Evolutionary conservation across 2,329 filamentous ascomycete genomes (phyloP).

Genomic region (Cadophora sp.): DNA sequence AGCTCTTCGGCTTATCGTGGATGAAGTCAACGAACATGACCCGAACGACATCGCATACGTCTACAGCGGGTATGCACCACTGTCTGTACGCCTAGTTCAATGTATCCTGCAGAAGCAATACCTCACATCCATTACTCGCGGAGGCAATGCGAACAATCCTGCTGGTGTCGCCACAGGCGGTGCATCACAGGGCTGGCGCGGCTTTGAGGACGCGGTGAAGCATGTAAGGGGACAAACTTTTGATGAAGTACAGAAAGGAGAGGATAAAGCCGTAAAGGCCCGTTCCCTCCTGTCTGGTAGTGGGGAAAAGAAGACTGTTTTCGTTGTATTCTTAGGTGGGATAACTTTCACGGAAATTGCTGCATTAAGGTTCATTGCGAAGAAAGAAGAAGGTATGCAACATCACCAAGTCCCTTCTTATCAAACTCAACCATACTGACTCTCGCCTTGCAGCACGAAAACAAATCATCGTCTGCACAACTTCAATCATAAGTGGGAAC

Average conservation of each 20-base stretch:
- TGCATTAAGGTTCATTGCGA: slow-evolving; percentile 87
- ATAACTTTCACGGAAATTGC: slow-evolving; percentile 97
- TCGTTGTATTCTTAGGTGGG: slow-evolving; percentile 97
- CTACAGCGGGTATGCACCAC: slow-evolving; percentile 94
- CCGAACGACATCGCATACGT: slow-evolving; percentile 97
- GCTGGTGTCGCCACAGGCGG: slow-evolving; percentile 54
- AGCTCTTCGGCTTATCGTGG: slow-evolving; percentile 85
- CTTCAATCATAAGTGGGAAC: slow-evolving; percentile 88
- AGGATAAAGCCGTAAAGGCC: slow-evolving; percentile 90
- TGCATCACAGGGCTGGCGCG: slow-evolving; percentile 82
- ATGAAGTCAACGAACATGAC: slow-evolving; percentile 94
- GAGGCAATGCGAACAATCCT: slow-evolving; percentile 58
- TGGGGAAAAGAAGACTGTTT: slow-evolving; percentile 80
- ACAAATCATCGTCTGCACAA: slow-evolving; percentile 91
- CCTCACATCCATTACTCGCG: slow-evolving; percentile 73
- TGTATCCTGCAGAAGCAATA: slow-evolving; percentile 92
- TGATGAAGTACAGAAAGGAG: slow-evolving; percentile 88
- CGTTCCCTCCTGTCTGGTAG: slow-evolving; percentile 80
- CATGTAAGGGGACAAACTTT: slow-evolving; percentile 89
- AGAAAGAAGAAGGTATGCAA: slow-evolving; percentile 73
- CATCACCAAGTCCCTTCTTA: background rate
- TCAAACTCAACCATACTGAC: slow-evolving; percentile 25
- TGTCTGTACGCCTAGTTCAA: slow-evolving; percentile 90
- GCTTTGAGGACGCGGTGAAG: slow-evolving; percentile 91
- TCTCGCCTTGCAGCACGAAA: slow-evolving; percentile 61